Evolutionary conservation across 2,329 filamentous ascomycete genomes (phyloP), one percentile per base, ranked within the genome.

Genomic region (Rutstroemia sp.): DNA sequence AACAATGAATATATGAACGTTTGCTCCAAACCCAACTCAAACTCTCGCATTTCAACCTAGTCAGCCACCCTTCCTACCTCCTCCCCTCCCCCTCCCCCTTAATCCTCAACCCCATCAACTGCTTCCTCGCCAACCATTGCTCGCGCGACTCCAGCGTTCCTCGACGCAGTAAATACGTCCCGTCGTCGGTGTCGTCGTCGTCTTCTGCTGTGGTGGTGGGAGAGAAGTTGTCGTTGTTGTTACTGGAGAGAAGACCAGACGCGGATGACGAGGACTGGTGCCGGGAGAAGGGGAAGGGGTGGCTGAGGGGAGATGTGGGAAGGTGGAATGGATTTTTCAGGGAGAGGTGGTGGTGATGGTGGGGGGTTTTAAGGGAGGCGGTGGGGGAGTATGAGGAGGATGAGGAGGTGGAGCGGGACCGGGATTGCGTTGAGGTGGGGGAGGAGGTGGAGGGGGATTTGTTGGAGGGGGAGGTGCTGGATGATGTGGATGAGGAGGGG

Each of bases 81-180:
- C n/a, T 12, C n/a, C 16, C 38, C 2, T 17, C 12, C 4, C 27
- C 4, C 45, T 17, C 27, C 2, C 51, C 44, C 16, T 44, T 44
- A 9, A 51, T 37, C 10, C 47, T 55, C 25, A 8, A n/a, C 14
- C 37, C 37, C 4, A 55, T 45, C 2, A 55, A 12, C 6, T 45
- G 37, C 46, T 55, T 50, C 12, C 48, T 3, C 12, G 19, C 46
- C 17, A 49, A 21, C 39, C 42, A 45, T 23, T 55, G 45, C 23
- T 58, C 45, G 10, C 57, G 51, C 3, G 52, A 54, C n/a, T 41
- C 45, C 30, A 41, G 3, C 25, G 37, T 42, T 16, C 46, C 47
- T 27, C 53, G 42, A 8, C 53, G 53, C 0, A 55, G 19, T 10
- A 55, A 14, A 44, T 55, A 50, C 16, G 53, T 55, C 27, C 53